Base-by-base conservation (phyloP, 352 stramenopile genomes). In the Thraustotheca clavata region DNA sequence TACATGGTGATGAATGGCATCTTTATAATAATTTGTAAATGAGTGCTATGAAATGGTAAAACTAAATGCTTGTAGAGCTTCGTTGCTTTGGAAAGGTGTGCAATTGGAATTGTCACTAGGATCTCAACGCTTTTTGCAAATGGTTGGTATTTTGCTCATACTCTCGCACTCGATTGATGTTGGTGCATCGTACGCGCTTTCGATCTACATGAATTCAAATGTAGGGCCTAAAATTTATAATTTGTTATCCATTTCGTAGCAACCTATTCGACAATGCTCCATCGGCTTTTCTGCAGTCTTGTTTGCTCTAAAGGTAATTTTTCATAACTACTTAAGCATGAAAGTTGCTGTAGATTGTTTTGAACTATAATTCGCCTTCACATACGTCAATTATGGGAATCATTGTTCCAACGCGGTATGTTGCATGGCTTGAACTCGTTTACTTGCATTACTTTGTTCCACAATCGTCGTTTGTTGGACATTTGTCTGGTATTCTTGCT, bases 11-110 rank as follows among this genome's bases (percentile, higher is more conserved):
- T 35, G 87, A 96, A 31, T 73, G 88, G 52, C 76, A 97, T 67
- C 63, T 97, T 12, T 96, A 94, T 68, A 82, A 96, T 70, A 97
- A 95, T 78, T 94, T 96, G 89, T 88, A 70, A 16, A 33, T 33
- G 24, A 9, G 43, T 18, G 39, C 43, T 6, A 52, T 24, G 9
- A n/a, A n/a, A n/a, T n/a, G n/a, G n/a, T n/a, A n/a, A n/a, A n/a
- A n/a, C n/a, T n/a, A n/a, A n/a, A n/a, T n/a, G n/a, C n/a, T n/a
- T 72, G 48, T 32, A 57, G 78, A 3, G 59, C 85, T 16, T 94
- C 83, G 8, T 83, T 94, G 27, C 59, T 94, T 1, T 94, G 81
- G 83, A 94, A 91, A 71, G 83, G 85, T 8, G 88, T 89, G 31
- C 76, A 94, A 12, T 70, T 94, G 16, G 85, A 94, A 61, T 55